Evolutionary conservation across 768 basidiomycete genomes (phyloP).

Genomic region (Lepiota brunneoincarnata): DNA sequence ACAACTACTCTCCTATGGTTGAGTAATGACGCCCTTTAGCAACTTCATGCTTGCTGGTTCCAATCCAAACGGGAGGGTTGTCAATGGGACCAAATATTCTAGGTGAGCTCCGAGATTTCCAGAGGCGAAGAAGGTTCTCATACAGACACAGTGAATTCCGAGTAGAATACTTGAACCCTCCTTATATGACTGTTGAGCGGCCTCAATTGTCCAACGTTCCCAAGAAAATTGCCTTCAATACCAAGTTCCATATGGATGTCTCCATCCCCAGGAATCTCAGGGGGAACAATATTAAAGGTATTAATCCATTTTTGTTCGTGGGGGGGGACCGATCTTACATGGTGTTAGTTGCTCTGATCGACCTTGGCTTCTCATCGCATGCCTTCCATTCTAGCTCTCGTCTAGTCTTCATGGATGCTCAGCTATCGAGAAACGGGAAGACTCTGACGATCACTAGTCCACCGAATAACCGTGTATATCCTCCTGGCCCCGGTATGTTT

Average conservation of each 20-base stretch:
- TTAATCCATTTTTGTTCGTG: not conserved
- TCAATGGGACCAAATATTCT: slow-evolving; percentile 24
- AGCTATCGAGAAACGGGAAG: too few relatives aligned
- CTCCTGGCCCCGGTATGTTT: too few relatives aligned
- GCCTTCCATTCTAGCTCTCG: not conserved
- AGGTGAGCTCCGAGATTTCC: slow-evolving; percentile 13
- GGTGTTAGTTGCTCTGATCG: too few relatives aligned
- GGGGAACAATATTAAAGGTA: slow-evolving; percentile 30
- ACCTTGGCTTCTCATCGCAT: not conserved
- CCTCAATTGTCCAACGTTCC: slow-evolving; percentile 34
- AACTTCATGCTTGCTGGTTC: slow-evolving; percentile 38
- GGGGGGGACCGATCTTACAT: too few relatives aligned
- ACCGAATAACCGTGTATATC: too few relatives aligned
- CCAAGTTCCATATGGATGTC: slow-evolving; percentile 31
- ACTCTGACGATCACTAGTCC: too few relatives aligned
- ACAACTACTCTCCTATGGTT: slow-evolving; percentile 14
- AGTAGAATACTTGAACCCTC: slow-evolving; percentile 39
- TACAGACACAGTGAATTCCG: slow-evolving; percentile 33
- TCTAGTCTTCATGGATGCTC: not conserved
- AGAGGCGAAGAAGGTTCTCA: not conserved
- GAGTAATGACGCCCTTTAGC: slow-evolving; percentile 9
- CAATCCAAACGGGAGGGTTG: slow-evolving; percentile 38
- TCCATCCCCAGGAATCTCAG: slow-evolving; percentile 27
- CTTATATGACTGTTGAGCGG: slow-evolving; percentile 35
- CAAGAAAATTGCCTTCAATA: slow-evolving; percentile 33